Percentiles rank a stretch among this genome's conserved stretches.
Evolutionary conservation across 1,284 basidiomycete genomes (phyloP).

Genomic region (Meripilus lineatus): DNA sequence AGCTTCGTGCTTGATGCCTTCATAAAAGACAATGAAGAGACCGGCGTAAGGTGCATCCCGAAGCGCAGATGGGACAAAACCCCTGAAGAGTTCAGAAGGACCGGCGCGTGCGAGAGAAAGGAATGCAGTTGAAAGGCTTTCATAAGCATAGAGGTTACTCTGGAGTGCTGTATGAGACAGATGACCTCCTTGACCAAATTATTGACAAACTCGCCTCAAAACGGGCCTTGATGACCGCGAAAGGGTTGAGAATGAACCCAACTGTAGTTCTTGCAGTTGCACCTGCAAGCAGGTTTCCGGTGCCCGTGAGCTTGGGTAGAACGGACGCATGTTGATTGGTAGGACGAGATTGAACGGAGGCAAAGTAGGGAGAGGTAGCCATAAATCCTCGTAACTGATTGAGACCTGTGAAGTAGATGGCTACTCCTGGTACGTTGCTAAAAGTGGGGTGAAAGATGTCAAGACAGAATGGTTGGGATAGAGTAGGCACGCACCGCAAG

Average conservation of each 20-base stretch:
- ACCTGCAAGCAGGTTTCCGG: slow-evolving; percentile 88
- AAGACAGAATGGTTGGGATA: not conserved
- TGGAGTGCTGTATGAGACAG: slow-evolving; percentile 27
- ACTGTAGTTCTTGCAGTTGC: slow-evolving; percentile 83
- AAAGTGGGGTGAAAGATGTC: slow-evolving; percentile 1
- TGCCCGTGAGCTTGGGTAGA: slow-evolving; percentile 71
- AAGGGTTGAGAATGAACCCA: slow-evolving; percentile 88
- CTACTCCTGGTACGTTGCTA: slow-evolving; percentile 92
- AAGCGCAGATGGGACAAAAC: slow-evolving; percentile 85
- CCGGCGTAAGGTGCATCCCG: slow-evolving; percentile 97
- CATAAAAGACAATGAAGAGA: slow-evolving; percentile 89
- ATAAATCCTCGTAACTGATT: slow-evolving; percentile 73
- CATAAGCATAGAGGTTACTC: slow-evolving; percentile 80
- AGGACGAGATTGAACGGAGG: slow-evolving; percentile 29
- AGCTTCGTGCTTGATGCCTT: slow-evolving; percentile 72
- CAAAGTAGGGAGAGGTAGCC: slow-evolving; percentile 63
- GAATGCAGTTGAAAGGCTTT: slow-evolving; percentile 59
- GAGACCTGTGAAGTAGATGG: slow-evolving; percentile 86
- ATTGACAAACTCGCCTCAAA: slow-evolving; percentile 67
- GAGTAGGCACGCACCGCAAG: slow-evolving; percentile 44
- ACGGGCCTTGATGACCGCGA: slow-evolving; percentile 92
- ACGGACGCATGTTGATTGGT: slow-evolving; percentile 40
- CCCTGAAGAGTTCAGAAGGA: slow-evolving; percentile 80
- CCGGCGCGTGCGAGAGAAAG: slow-evolving; percentile 65
- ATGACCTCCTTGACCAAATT: too few relatives aligned